These are phyloP conservation scores for Trichosanthes truncata DNA, from an alignment of 306 rosid genomes.

Conservation along the genomic window DNA sequence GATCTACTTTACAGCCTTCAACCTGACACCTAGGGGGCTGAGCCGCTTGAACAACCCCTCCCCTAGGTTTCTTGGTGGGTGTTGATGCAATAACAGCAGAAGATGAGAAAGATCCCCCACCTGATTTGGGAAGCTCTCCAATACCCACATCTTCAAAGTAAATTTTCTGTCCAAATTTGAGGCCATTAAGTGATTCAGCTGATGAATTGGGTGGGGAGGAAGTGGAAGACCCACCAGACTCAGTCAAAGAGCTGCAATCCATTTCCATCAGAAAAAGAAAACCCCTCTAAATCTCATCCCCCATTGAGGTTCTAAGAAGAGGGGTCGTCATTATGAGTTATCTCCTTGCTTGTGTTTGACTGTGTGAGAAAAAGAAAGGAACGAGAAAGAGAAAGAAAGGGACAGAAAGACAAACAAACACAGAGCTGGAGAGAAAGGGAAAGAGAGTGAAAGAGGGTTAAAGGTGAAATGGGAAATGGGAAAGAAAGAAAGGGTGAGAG, in stretches of 20 bases:
- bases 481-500: conserved; percentile 13
- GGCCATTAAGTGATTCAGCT: conserved; percentile 51
- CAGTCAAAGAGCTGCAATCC: conserved; percentile 47
- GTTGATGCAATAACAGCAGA: conserved; percentile 12
- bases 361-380: neutral
- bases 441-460: neutral
- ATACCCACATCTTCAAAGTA: conserved; percentile 62
- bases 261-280: conserved; percentile 21
- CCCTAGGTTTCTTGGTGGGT: conserved; percentile 39
- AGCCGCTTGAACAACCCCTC: conserved; percentile 27
- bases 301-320: conserved; percentile 15
- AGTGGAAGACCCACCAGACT: conserved; percentile 36
- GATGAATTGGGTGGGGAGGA: conserved; percentile 47
- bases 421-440: neutral
- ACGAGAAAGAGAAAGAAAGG: conserved; percentile 4
- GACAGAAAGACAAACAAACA: neutral
- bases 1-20: conserved; percentile 83
- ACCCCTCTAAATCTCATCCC: conserved; percentile 27
- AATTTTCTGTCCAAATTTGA: conserved; percentile 63
- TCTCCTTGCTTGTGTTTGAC: neutral
- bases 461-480: conserved; percentile 4
- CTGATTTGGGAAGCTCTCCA: conserved; percentile 27
- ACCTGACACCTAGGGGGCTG: conserved; percentile 92
- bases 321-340: neutral
- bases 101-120: conserved; percentile 24